Conservation (phyloP, 83 land plant species). For the Picea abies region DNA sequence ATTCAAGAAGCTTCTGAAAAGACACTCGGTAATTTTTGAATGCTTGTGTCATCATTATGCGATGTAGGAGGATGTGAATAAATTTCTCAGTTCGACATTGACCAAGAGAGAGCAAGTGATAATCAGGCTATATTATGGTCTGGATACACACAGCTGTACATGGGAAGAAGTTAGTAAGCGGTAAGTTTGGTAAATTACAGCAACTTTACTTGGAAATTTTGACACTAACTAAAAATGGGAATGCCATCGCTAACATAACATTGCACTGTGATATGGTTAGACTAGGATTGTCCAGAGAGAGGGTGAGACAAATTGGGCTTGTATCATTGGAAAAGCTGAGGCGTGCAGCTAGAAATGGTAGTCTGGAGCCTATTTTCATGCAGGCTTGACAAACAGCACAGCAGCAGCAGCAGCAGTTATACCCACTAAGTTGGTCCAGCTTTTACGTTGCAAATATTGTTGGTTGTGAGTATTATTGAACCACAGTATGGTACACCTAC, state of each 20-base stretch:
- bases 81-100: constrained; percentile 43
- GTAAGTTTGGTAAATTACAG: constrained; percentile 32
- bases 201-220: neutral
- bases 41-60: neutral
- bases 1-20: neutral
- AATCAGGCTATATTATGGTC: constrained; percentile 62
- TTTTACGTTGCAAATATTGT: neutral
- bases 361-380: constrained; percentile 48
- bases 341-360: constrained; percentile 42
- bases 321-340: constrained; percentile 76
- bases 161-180: constrained; percentile 76
- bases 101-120: constrained; percentile 58
- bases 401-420: neutral
- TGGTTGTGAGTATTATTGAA: neutral
- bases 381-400: neutral
- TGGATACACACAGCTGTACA: constrained; percentile 44
- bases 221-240: neutral
- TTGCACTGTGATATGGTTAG: constrained; percentile 25
- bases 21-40: neutral
- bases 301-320: constrained; percentile 72
- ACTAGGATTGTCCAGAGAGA: constrained; percentile 74
- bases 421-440: too few species aligned
- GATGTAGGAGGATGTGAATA: constrained; percentile 65
- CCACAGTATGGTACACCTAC: neutral
- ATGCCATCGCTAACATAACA: neutral